Evolutionary conservation across 805 yeast genomes (phyloP).

Genomic region (Lipomyces japonicus): DNA sequence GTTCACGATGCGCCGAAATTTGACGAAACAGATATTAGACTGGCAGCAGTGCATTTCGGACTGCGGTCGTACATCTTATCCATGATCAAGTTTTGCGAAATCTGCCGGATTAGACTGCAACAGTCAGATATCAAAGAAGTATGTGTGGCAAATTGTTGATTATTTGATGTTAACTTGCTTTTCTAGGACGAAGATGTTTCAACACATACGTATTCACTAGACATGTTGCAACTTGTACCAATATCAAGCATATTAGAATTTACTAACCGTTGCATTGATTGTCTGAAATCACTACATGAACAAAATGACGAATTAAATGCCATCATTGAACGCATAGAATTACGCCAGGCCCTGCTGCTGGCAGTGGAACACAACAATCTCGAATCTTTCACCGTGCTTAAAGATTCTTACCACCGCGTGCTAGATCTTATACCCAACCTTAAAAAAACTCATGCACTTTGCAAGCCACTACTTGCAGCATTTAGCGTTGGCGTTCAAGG

Average conservation of each 20-base stretch:
- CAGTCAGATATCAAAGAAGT: constrained; percentile 9
- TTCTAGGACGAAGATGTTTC: constrained; percentile 25
- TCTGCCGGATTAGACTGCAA: constrained; percentile 30
- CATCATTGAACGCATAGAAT: no score
- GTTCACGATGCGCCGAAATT: background rate
- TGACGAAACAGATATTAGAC: constrained; percentile 1
- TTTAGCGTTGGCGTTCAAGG: constrained; percentile 26
- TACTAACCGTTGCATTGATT: background rate
- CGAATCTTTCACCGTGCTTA: no score
- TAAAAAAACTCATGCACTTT: constrained; percentile 3
- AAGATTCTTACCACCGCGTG: background rate
- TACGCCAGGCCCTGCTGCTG: no score
- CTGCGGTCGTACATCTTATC: constrained; percentile 19
- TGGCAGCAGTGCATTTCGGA: constrained; percentile 8
- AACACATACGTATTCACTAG: constrained; percentile 19
- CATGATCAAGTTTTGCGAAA: constrained; percentile 27
- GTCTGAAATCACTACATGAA: background rate
- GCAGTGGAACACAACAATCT: no score
- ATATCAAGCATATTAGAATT: background rate
- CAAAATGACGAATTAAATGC: background rate
- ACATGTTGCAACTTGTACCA: constrained; percentile 14
- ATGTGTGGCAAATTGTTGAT: background rate
- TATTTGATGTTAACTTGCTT: background rate
- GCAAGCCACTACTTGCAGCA: constrained; percentile 7
- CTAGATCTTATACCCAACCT: background rate